Evolutionary conservation across 2,329 filamentous ascomycete genomes (phyloP).

Genomic region (Leptographium radiaticola): DNA sequence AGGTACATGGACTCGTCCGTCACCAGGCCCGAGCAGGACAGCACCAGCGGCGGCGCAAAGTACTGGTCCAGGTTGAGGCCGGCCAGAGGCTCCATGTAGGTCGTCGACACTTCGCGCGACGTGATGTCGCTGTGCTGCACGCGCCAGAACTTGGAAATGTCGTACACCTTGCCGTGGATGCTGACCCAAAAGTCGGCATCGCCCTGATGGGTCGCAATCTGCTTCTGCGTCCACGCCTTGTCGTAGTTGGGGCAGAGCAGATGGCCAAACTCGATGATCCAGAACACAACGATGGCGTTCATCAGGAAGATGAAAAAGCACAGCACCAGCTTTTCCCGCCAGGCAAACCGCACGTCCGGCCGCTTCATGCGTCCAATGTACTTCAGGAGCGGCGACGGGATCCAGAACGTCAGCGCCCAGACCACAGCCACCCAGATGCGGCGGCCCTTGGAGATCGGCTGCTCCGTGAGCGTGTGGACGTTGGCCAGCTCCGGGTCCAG

Average conservation of each 20-base stretch:
- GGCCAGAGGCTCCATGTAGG: constrained; percentile 63
- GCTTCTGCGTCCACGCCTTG: constrained; percentile 67
- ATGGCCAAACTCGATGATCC: constrained; percentile 76
- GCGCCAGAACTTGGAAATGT: constrained; percentile 80
- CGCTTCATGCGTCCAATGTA: constrained; percentile 89
- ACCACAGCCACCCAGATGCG: constrained; percentile 70
- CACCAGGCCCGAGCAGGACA: constrained; percentile 64
- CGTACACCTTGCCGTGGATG: constrained; percentile 80
- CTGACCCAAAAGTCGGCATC: constrained; percentile 74
- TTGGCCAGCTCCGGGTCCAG: constrained; percentile 69
- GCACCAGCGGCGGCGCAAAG: constrained; percentile 64
- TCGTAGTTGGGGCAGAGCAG: constrained; percentile 82
- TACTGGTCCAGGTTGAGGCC: constrained; percentile 74
- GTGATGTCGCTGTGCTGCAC: constrained; percentile 66
- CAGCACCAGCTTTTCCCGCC: constrained; percentile 87
- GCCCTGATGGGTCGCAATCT: constrained; percentile 61
- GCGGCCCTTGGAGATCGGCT: constrained; percentile 48
- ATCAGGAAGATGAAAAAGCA: constrained; percentile 68
- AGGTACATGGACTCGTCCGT: constrained; percentile 42
- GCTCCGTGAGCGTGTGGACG: constrained; percentile 62
- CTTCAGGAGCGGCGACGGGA: constrained; percentile 73
- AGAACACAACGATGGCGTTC: constrained; percentile 77
- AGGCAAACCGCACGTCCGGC: constrained; percentile 91
- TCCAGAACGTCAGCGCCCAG: constrained; percentile 87
- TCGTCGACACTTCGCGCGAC: constrained; percentile 40